Evolutionary conservation across 2,329 filamentous ascomycete species (phyloP), one percentile per base, ranked within the genome.

Genomic region (Aspergillus sp.): DNA sequence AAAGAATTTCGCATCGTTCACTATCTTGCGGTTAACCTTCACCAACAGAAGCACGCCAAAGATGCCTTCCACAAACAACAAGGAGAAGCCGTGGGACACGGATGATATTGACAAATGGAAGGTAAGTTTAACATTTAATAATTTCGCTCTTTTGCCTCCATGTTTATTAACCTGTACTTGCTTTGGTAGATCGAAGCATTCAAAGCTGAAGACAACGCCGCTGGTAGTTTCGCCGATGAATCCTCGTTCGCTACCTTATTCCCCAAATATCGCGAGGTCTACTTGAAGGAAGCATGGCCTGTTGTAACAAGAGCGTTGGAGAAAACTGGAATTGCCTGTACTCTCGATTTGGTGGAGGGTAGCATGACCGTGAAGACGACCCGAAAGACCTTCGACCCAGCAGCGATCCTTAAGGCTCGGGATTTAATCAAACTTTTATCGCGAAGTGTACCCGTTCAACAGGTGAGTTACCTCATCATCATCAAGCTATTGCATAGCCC

Each of bases 51-150:
- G 42, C 52, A 11, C 53, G 19, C n/a, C 47, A 70, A 79, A 68
- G 48, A 92, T 96, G 92, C 91, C 92, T 62, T 95, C 91, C 30
- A 96, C 89, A 64, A 86, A 96, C 78, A 89, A 96, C 61, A 89
- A 85, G 66, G 91, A 96, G 3, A 96, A 96, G 76, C 90, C 91
- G 55, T 96, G 93, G 93, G 93, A 97, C 70, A 96, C 93, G 56
- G 93, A 96, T 62, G 95, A 97, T 70, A 91, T 98, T 64, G 93
- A 98, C 79, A 96, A 97, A 75, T 98, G 92, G 92, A 93, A 92
- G 82, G 87, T 88, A 50, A 24, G 68, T 22, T 37, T 7, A 7
- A 5, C 3, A 15, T 33, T 20, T 4, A 19, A 20, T 19, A 39
- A 39, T 46, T 15, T 19, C 19, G 15, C 12, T 41, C 12, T 12